Base-by-base conservation (phyloP, 2,329 filamentous ascomycete species). In the Trichoderma gracile region DNA sequence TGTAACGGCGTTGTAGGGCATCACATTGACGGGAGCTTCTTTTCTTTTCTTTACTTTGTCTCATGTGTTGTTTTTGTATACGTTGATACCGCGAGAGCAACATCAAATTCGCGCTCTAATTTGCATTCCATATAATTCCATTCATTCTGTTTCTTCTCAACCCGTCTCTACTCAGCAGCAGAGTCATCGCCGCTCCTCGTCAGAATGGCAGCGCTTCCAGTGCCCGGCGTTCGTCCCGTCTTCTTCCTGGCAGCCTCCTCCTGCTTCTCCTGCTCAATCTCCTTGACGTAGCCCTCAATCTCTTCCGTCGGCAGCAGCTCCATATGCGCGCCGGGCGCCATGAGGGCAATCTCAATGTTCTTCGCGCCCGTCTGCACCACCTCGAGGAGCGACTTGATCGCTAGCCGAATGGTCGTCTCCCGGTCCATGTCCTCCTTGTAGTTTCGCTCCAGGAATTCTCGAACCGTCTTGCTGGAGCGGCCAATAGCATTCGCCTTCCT, bases 401-500 rank as follows among this genome's bases (percentile, higher is more conserved):
- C 95, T 72, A 99, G 84, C 76, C 96, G 93, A 77, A 99, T 96
- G 47, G 96, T 98, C 72, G 92, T 89, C 80, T 97, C 93, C 68
- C 93, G 88, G 77, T 97, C 91, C 93, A 99, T 97, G 68, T 92
- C 91, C 73, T 96, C 92, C 84, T 97, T 96, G 86, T 99, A 96
- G 82, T 99, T 97, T 76, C 96, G 89, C 81, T 99, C 95, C 70
- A 99, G 87, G 80, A 99, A 99, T 77, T 99, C 95, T 74, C 95
- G 91, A 65, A 99, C 95, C 10, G 95, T 99, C 86, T 99, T 99
- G 86, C 92, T 97, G 60, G 94, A 98, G 74, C 95, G 90, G 65
- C 95, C 95, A 74, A 99, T 99, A 65, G 95, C 95, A 76, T 99
- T 99, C 73, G 95, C 96, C 85, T 99, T 98, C 95, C 95, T 98